phyloP scores from a whole-genome alignment of 352 stramenopile species.

The Globisporangium emineosum region DNA sequence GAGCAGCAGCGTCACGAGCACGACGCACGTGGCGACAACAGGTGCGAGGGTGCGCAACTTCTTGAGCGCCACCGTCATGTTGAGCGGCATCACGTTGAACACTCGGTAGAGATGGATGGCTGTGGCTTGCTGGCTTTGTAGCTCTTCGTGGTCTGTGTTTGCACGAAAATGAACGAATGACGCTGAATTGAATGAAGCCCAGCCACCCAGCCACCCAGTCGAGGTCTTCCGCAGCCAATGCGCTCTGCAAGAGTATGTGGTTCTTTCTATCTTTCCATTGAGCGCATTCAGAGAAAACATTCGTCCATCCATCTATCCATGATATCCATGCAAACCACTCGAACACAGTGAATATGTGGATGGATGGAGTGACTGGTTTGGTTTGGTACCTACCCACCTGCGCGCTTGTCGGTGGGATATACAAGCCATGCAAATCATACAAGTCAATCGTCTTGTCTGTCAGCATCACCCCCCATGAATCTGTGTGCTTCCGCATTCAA shows the following conservation, averaged over 20 bases:
- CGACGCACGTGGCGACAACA: conserved; percentile 27
- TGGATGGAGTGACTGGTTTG: background rate
- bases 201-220: background rate
- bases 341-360: too few relatives aligned
- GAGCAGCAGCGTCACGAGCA: conserved; percentile 35
- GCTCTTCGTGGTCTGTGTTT: conserved; percentile 3
- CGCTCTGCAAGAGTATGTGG: background rate
- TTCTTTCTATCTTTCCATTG: conserved; percentile 7
- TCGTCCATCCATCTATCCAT: background rate
- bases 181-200: background rate
- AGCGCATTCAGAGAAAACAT: background rate
- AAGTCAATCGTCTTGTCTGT: too few relatives aligned
- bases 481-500: conserved; percentile 1
- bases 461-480: background rate
- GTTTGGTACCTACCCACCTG: background rate
- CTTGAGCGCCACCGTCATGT: background rate
- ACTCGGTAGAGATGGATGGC: background rate
- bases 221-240: too few relatives aligned
- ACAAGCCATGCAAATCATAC: too few relatives aligned
- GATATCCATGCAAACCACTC: too few relatives aligned
- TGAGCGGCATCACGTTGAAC: background rate
- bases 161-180: conserved; percentile 10
- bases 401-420: too few relatives aligned
- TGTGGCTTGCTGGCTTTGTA: background rate
- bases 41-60: conserved; percentile 16